Evolutionary conservation across 2,329 filamentous ascomycete genomes (phyloP).

Genomic region (Cytospora piceicola): DNA sequence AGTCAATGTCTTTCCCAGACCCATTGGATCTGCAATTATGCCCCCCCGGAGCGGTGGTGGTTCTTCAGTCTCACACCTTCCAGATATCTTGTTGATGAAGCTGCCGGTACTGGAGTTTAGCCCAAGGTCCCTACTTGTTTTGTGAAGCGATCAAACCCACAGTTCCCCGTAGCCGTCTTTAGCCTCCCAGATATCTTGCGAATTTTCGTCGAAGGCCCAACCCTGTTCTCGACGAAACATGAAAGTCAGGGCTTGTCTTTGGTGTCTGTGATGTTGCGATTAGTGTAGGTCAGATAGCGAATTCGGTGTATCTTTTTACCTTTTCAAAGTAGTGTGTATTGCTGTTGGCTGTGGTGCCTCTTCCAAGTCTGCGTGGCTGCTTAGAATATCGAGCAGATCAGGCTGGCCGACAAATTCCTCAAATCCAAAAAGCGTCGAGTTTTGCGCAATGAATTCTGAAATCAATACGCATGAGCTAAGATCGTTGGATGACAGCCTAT

Average conservation of each 20-base stretch:
- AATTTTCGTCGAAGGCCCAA: conserved; percentile 38
- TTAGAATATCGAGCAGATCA: conserved; percentile 29
- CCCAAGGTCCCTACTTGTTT: background rate
- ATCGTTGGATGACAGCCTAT: conserved; percentile 6
- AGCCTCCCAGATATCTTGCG: conserved; percentile 43
- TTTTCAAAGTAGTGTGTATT: conserved; percentile 35
- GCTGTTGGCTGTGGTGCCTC: conserved; percentile 38
- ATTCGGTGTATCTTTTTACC: conserved; percentile 29
- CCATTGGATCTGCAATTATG: conserved; percentile 53
- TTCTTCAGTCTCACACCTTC: conserved; percentile 35
- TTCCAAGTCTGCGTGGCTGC: conserved; percentile 34
- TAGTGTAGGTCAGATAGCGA: conserved; percentile 11
- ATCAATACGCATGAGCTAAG: background rate
- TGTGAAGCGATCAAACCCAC: conserved; percentile 14
- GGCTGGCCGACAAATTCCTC: background rate
- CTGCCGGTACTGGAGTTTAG: conserved; percentile 30
- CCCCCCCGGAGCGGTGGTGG: conserved; percentile 47
- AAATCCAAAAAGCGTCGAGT: background rate
- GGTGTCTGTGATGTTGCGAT: conserved; percentile 40
- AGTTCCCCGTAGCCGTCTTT: conserved; percentile 31
- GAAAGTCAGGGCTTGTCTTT: conserved; percentile 49
- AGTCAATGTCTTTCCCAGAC: conserved; percentile 50
- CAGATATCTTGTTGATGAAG: conserved; percentile 43
- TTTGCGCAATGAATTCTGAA: background rate
- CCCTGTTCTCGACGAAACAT: conserved; percentile 45